phyloP scores from a whole-genome alignment of 805 yeast genomes.

The Sugiyamaella smithiae region DNA sequence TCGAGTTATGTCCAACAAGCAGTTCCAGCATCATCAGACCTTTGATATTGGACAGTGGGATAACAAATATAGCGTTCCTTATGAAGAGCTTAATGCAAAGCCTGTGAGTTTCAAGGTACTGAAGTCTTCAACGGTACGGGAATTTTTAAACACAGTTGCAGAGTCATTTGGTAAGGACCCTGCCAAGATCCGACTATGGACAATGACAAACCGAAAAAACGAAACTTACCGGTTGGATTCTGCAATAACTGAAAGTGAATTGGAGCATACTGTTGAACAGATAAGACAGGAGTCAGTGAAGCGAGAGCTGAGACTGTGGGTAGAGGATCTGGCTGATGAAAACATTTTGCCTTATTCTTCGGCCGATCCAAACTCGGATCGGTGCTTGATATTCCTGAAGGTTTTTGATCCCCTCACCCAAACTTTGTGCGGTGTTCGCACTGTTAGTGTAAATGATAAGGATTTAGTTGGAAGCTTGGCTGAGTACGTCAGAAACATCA shows the following conservation, averaged over 20 bases:
- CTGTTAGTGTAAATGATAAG: constrained; percentile 50
- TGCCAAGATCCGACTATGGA: constrained; percentile 54
- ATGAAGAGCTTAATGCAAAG: constrained; percentile 37
- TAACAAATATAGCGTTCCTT: constrained; percentile 22
- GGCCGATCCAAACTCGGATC: background rate
- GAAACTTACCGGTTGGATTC: constrained; percentile 63
- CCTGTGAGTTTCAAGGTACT: constrained; percentile 52
- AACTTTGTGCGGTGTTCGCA: constrained; percentile 63
- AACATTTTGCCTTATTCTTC: constrained; percentile 6
- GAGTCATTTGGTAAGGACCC: constrained; percentile 36
- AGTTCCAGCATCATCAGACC: constrained; percentile 62
- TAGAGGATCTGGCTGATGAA: constrained; percentile 41
- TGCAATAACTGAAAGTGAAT: constrained; percentile 36
- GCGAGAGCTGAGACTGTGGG: constrained; percentile 56
- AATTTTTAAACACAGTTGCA: constrained; percentile 50
- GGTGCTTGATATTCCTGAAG: constrained; percentile 45
- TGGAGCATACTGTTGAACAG: constrained; percentile 42
- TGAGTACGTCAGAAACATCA: constrained; percentile 20
- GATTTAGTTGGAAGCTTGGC: constrained; percentile 40
- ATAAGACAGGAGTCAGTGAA: constrained; percentile 42
- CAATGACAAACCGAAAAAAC: constrained; percentile 64
- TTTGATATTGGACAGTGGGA: constrained; percentile 75
- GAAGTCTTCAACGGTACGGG: constrained; percentile 53
- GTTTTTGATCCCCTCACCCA: constrained; percentile 58
- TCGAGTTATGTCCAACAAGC: constrained; percentile 51